Base-by-base conservation (phyloP, 2,329 filamentous ascomycete genomes). In the Elsinoe perseae region DNA sequence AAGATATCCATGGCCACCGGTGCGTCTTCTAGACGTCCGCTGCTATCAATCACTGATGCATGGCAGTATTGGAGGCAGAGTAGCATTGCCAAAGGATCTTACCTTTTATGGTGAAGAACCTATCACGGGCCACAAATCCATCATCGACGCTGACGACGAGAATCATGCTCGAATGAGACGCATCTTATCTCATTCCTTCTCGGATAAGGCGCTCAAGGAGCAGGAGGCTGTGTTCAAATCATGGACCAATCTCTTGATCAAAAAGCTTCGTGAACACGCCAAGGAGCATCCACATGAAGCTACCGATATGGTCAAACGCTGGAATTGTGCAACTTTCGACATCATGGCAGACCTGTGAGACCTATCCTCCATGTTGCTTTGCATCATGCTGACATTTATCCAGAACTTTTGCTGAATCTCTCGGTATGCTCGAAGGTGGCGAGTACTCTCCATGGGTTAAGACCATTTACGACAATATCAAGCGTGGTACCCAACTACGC, bases 211-310 rank as follows among this genome's bases (percentile, higher is more conserved):
- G 1, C 53, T 75, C 34, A 60, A 68, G 21, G 67, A 70, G 52
- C 72, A 75, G 56, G 68, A 73, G 59, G 64, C 67, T 1, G 66
- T 72, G 61, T 54, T 77, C 58, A 64, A 68, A 56, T 59, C 61
- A 0, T 74, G 76, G 59, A 69, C 74, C 18, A 64, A 71, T 46
- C 59, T 74, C 8, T 68, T 77, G 32, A 65, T 76, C 25, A 44
- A 63, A 5, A 67, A 66, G 25, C 60, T 77, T 27, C 64, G 62
- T 57, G 71, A 69, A 61, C 63, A 70, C 61, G 63, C 63, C 4
- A 57, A 28, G 12, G 21, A 52, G 20, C 9, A 65, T 9, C 63
- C 59, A 14, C 62, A 68, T 10, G 46, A 62, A 34, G 42, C 61
- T 1, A 60, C 63, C 23, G 60, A 69, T 57, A 56, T 68, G 56